Evolutionary conservation across 1,139 yeast genomes (phyloP).

Genomic region (Blastobotrys niveus): DNA sequence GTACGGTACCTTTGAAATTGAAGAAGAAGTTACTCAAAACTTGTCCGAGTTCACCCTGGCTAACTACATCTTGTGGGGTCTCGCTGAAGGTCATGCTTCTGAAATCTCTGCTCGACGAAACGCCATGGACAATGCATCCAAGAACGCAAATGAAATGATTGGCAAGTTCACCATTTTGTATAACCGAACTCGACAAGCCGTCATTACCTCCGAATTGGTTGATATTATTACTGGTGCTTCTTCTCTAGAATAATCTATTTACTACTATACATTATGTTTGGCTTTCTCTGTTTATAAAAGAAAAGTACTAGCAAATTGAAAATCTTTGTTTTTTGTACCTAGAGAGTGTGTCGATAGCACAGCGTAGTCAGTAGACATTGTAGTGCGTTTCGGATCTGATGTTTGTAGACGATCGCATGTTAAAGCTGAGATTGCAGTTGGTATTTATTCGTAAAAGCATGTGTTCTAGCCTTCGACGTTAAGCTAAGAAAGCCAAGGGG

Average conservation of each 20-base stretch:
- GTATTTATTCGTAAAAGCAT: too few species aligned
- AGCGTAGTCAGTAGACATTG: too few species aligned
- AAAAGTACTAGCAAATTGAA: too few species aligned
- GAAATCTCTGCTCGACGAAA: slow-evolving; percentile 98
- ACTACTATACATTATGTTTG: background rate
- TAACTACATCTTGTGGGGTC: slow-evolving; percentile 82
- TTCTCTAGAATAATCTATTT: slow-evolving; percentile 66
- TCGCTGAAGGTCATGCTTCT: slow-evolving; percentile 98
- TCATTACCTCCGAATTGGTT: slow-evolving; percentile 97
- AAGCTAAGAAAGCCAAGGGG: too few species aligned
- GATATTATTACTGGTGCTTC: slow-evolving; percentile 99
- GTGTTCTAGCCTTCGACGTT: too few species aligned
- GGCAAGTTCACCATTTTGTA: slow-evolving; percentile 90
- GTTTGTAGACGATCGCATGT: too few species aligned
- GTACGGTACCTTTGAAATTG: slow-evolving; percentile 73
- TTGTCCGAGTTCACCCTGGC: slow-evolving; percentile 85
- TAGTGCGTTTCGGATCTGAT: too few species aligned
- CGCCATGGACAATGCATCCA: slow-evolving; percentile 99
- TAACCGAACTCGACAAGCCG: slow-evolving; percentile 99
- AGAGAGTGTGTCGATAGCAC: too few species aligned
- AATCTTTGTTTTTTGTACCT: too few species aligned
- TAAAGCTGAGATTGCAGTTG: too few species aligned
- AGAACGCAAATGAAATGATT: slow-evolving; percentile 99
- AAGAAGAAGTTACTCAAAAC: slow-evolving; percentile 52
- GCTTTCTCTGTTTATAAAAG: background rate